Evolutionary conservation across 1,284 basidiomycete genomes (phyloP).

Genomic region (Cutaneotrichosporon sp.): DNA sequence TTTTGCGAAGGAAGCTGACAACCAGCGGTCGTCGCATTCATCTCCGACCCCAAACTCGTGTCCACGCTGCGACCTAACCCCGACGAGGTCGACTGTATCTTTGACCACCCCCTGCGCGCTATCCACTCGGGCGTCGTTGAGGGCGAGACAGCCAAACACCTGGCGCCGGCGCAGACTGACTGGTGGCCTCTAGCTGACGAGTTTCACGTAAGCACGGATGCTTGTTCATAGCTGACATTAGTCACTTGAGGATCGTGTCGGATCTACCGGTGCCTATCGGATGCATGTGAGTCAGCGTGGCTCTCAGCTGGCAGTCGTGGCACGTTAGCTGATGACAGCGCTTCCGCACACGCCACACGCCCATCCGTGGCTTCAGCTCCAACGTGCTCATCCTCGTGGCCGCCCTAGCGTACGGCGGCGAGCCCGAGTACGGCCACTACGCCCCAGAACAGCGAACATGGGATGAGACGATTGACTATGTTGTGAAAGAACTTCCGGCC

Average conservation of each 20-base stretch:
- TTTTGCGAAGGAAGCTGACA: conserved; percentile 30
- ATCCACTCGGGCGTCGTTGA: conserved; percentile 55
- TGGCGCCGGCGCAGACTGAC: conserved; percentile 57
- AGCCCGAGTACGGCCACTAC: conserved; percentile 54
- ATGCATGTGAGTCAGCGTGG: conserved; percentile 37
- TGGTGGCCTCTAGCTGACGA: conserved; percentile 72
- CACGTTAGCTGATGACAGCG: conserved; percentile 61
- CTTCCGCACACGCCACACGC: conserved; percentile 65
- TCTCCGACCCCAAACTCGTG: conserved; percentile 57
- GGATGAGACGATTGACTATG: conserved; percentile 24
- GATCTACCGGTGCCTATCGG: conserved; percentile 55
- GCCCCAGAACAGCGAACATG: conserved; percentile 50
- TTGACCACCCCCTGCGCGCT: conserved; percentile 68
- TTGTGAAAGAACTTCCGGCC: conserved; percentile 33
- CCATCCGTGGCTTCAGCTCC: conserved; percentile 73
- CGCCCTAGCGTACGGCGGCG: conserved; percentile 54
- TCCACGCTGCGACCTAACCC: conserved; percentile 55
- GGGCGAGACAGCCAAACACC: conserved; percentile 42
- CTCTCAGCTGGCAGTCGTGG: not conserved
- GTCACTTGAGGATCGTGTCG: conserved; percentile 37
- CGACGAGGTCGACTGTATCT: conserved; percentile 70
- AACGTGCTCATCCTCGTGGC: conserved; percentile 71
- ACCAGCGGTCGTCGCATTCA: conserved; percentile 65
- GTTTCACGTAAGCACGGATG: conserved; percentile 53
- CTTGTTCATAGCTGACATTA: conserved; percentile 13